phyloP scores from a whole-genome alignment of 2,329 filamentous ascomycete species.

The Gremmenia infestans region DNA sequence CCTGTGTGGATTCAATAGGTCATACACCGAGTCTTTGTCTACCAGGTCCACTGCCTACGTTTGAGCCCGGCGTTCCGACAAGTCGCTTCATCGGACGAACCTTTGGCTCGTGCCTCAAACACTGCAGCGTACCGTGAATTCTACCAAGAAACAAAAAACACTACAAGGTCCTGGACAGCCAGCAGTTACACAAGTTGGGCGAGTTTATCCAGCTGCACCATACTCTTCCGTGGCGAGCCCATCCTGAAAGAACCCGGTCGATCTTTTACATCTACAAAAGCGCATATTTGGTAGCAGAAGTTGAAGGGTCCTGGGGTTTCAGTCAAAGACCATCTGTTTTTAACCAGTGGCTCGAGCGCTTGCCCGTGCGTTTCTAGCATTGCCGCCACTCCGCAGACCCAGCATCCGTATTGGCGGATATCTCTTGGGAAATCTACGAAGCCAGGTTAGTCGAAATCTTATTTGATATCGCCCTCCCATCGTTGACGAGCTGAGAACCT shows the following conservation, averaged over 20 bases:
- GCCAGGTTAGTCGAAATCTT: conserved; percentile 18
- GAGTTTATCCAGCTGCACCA: background rate
- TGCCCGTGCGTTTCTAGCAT: conserved; percentile 27
- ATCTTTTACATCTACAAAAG: too few species aligned
- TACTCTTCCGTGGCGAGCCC: background rate
- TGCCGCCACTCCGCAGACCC: conserved; percentile 21
- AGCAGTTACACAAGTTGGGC: conserved; percentile 2
- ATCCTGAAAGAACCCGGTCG: too few species aligned
- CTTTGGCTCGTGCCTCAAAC: conserved; percentile 28
- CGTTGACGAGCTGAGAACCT: conserved; percentile 18
- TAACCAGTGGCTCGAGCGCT: conserved; percentile 20
- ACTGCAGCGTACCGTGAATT: conserved; percentile 24
- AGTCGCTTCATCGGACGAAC: conserved; percentile 28
- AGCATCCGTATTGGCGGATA: conserved; percentile 27
- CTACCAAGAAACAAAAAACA: conserved; percentile 8
- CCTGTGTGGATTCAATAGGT: background rate
- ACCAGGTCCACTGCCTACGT: background rate
- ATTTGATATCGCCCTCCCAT: conserved; percentile 14
- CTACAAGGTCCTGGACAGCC: background rate
- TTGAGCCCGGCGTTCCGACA: conserved; percentile 6
- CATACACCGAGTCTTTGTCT: background rate
- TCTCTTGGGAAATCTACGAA: conserved; percentile 15
- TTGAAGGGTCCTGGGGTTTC: conserved; percentile 13
- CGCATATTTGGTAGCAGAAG: conserved; percentile 4
- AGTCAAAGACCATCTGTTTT: conserved; percentile 14